These are phyloP conservation scores for Volvariella volvacea DNA, from an alignment of 1,284 basidiomycete genomes.

Conservation along the genomic window DNA sequence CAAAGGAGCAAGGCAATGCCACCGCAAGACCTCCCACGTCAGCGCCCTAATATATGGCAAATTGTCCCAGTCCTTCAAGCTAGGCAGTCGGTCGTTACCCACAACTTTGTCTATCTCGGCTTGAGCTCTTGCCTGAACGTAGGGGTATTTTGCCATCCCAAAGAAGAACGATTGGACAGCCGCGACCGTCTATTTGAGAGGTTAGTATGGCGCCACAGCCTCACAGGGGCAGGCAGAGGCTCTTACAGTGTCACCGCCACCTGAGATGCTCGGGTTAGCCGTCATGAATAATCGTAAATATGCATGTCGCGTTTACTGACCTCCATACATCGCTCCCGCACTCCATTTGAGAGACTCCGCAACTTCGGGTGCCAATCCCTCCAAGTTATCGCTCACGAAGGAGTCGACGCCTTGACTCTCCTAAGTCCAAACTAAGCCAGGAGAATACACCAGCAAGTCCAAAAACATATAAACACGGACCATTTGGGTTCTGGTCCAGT, in stretches of 20 bases:
- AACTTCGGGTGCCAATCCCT: slow-evolving; percentile 13
- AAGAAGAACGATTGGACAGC: slow-evolving; percentile 39
- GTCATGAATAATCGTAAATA: neutral
- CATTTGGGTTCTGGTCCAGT: neutral
- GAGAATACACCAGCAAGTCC: neutral
- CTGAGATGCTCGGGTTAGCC: neutral
- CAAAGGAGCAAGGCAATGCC: slow-evolving; percentile 43
- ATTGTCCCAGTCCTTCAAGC: slow-evolving; percentile 22
- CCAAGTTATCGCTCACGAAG: slow-evolving; percentile 14
- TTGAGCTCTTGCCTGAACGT: slow-evolving; percentile 18
- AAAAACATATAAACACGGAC: no score
- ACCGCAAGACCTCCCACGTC: slow-evolving; percentile 22
- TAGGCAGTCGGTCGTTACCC: slow-evolving; percentile 25
- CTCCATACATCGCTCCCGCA: slow-evolving; percentile 16
- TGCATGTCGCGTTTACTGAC: slow-evolving; percentile 7
- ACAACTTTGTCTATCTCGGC: slow-evolving; percentile 28
- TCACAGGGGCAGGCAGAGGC: no score
- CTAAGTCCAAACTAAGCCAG: slow-evolving; percentile 3
- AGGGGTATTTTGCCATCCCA: slow-evolving; percentile 39
- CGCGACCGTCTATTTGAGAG: slow-evolving; percentile 30
- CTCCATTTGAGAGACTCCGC: neutral
- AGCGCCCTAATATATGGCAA: slow-evolving; percentile 30
- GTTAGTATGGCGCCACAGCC: no score
- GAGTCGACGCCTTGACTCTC: slow-evolving; percentile 23
- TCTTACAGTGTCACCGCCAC: slow-evolving; percentile 2